These are phyloP conservation scores for Globisporangium acanthophoron DNA, from an alignment of 352 stramenopile species.

Conservation along the genomic window DNA sequence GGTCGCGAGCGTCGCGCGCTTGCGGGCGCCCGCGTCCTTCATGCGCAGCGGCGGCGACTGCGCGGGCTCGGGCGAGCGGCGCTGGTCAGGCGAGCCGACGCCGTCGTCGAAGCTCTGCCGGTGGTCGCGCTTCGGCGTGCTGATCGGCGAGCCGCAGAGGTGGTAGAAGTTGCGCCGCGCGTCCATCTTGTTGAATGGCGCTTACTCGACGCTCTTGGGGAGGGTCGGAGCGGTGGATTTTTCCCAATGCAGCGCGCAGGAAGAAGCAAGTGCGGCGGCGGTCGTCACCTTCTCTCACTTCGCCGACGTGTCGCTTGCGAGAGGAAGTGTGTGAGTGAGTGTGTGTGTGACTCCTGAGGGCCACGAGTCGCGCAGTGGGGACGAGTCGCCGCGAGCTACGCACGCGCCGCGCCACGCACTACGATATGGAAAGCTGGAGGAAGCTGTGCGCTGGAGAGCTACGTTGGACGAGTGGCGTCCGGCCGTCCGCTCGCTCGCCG, in stretches of 20 bases:
- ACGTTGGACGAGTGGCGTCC: not conserved
- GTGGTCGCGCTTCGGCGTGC: conserved; percentile 47
- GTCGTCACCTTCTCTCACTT: not conserved
- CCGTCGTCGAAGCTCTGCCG: conserved; percentile 28
- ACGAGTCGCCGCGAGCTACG: not conserved
- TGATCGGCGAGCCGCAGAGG: conserved; percentile 75
- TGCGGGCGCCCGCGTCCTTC: conserved; percentile 18
- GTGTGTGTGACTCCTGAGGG: not conserved
- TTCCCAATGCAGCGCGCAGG: not conserved
- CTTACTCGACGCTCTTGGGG: too few relatives aligned
- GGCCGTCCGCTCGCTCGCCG: not conserved
- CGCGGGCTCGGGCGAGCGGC: conserved; percentile 24
- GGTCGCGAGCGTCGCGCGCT: conserved; percentile 9
- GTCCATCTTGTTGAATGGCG: not conserved
- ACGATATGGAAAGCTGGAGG: not conserved
- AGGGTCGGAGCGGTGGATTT: not conserved
- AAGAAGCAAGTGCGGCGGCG: too few relatives aligned
- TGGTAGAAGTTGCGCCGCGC: conserved; percentile 52
- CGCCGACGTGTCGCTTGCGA: not conserved
- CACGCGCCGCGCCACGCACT: not conserved
- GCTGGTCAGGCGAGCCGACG: conserved; percentile 22
- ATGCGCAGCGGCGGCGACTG: conserved; percentile 22
- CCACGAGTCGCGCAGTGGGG: too few relatives aligned
- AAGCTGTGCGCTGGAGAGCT: not conserved
- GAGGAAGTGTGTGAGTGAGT: not conserved